These are phyloP conservation scores for Ascochyta lentis DNA, from an alignment of 2,329 filamentous ascomycete genomes.

Conservation along the genomic window DNA sequence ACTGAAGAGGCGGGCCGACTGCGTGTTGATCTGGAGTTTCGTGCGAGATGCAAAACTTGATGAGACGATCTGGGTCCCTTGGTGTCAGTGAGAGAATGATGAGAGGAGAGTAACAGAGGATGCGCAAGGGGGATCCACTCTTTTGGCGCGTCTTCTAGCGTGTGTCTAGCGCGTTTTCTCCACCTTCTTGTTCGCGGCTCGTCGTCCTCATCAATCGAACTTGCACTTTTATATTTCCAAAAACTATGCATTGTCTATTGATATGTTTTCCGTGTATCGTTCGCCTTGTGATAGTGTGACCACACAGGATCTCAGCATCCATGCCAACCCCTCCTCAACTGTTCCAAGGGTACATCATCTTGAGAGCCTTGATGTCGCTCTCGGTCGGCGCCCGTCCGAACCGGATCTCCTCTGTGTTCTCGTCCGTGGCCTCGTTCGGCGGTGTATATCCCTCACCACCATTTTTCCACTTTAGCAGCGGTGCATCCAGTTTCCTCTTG, in stretches of 20 bases:
- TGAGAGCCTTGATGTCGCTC: background rate
- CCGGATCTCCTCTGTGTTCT: background rate
- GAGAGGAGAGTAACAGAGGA: background rate
- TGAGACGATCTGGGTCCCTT: no score
- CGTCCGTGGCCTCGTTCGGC: background rate
- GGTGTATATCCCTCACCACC: background rate
- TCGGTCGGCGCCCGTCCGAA: background rate
- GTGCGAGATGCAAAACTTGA: no score
- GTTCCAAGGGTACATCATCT: constrained; percentile 6
- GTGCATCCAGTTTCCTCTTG: background rate
- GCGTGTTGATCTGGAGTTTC: background rate
- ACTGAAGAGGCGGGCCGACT: background rate
- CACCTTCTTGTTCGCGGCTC: background rate
- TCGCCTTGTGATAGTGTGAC: no score
- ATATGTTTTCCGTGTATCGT: background rate
- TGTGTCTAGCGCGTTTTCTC: background rate
- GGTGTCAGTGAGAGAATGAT: background rate
- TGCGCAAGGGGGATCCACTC: background rate
- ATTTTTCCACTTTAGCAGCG: background rate
- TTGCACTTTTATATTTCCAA: background rate
- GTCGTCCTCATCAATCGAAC: background rate
- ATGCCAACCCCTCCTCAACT: background rate
- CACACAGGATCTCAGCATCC: no score
- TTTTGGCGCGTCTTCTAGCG: constrained; percentile 3
- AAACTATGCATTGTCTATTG: background rate